Percentiles rank a stretch among this genome's conserved stretches.
phyloP scores from a whole-genome alignment of 1,139 yeast species.

The Torulaspora pretoriensis region DNA sequence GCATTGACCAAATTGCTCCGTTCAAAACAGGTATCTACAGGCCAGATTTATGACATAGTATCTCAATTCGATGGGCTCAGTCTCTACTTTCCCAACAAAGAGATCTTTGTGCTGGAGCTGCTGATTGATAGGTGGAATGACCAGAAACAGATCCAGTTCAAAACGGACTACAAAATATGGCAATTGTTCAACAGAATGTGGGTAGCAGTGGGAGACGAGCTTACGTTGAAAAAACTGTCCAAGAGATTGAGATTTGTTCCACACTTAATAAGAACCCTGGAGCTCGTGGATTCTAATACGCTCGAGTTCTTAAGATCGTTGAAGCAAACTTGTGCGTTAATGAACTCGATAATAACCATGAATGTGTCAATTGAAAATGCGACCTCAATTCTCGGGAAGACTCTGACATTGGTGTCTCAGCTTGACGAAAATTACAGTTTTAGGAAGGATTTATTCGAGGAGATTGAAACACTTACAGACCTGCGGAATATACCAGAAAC shows the following conservation, averaged over 20 bases:
- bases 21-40: slow-evolving; percentile 44
- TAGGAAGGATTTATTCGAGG: slow-evolving; percentile 16
- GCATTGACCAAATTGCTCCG: slow-evolving; percentile 61
- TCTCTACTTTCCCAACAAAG: slow-evolving; percentile 58
- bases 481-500: slow-evolving; percentile 18
- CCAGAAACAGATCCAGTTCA: slow-evolving; percentile 42
- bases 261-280: slow-evolving; percentile 19
- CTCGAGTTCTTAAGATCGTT: slow-evolving; percentile 18
- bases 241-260: slow-evolving; percentile 41
- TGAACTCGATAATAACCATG: slow-evolving; percentile 29
- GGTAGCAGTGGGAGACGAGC: slow-evolving; percentile 31
- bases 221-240: slow-evolving; percentile 35
- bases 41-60: slow-evolving; percentile 43
- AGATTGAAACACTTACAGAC: slow-evolving; percentile 23
- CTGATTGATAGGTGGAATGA: slow-evolving; percentile 63
- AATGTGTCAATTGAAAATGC: slow-evolving; percentile 29
- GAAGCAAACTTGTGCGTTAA: slow-evolving; percentile 23
- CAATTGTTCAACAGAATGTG: slow-evolving; percentile 43
- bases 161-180: slow-evolving; percentile 46
- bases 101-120: slow-evolving; percentile 60
- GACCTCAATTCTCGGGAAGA: slow-evolving; percentile 22
- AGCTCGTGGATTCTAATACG: slow-evolving; percentile 13
- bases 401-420: slow-evolving; percentile 16
- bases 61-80: slow-evolving; percentile 42
- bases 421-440: background rate